phyloP scores from a whole-genome alignment of 768 basidiomycete genomes.

The Podaxis carcinomalis region DNA sequence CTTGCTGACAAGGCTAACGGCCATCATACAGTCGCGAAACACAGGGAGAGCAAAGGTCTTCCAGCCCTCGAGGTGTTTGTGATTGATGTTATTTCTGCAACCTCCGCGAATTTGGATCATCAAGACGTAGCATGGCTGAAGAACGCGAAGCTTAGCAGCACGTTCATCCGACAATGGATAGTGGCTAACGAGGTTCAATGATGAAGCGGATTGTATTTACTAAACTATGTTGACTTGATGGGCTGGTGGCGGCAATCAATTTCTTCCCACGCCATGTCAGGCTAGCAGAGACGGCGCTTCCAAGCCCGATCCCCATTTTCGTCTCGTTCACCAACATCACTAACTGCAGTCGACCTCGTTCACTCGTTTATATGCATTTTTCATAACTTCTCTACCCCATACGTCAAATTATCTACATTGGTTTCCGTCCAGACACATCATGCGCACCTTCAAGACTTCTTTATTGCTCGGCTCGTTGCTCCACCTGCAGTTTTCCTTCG shows the following conservation, averaged over 20 bases:
- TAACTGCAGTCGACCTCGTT: conserved; percentile 3
- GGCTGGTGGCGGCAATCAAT: background rate
- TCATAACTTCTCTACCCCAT: background rate
- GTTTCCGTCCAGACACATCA: background rate
- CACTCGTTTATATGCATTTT: conserved; percentile 12
- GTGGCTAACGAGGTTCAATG: conserved; percentile 26
- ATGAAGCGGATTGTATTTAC: background rate
- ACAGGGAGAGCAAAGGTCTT: conserved; percentile 51
- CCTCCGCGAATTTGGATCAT: conserved; percentile 51
- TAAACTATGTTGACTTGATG: background rate
- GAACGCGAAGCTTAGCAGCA: conserved; percentile 90
- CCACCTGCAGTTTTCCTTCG: conserved; percentile 3
- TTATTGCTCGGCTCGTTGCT: background rate
- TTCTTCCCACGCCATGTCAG: background rate
- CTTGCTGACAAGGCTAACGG: background rate
- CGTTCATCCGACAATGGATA: conserved; percentile 89
- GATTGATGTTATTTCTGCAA: conserved; percentile 87
- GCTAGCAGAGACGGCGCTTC: background rate
- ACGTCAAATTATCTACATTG: background rate
- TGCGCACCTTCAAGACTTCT: background rate
- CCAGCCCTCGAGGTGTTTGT: conserved; percentile 63
- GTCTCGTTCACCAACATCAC: background rate
- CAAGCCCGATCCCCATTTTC: background rate
- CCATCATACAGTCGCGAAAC: conserved; percentile 50
- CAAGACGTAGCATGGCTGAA: conserved; percentile 68